These are phyloP conservation scores for Zalaria sp. DNA, from an alignment of 2,329 filamentous ascomycete species.

Conservation along the genomic window DNA sequence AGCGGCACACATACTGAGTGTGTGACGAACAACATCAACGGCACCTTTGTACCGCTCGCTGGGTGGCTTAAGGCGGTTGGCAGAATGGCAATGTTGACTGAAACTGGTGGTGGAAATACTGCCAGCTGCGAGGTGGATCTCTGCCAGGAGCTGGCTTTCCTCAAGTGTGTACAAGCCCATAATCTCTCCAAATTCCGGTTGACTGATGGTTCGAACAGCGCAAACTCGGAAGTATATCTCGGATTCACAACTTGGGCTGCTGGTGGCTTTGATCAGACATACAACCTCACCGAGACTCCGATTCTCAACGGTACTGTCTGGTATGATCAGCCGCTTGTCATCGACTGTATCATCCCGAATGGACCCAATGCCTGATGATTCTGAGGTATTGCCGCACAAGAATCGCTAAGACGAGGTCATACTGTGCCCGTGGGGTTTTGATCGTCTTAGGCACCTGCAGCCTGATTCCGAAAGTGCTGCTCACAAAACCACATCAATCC, in stretches of 20 bases:
- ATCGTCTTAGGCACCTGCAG: too few relatives aligned
- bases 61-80: slow-evolving; percentile 21
- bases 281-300: slow-evolving; percentile 14
- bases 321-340: slow-evolving; percentile 11
- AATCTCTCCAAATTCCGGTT: background rate
- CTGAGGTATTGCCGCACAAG: too few relatives aligned
- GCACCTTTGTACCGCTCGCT: slow-evolving; percentile 19
- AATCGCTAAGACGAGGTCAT: too few relatives aligned
- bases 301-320: background rate
- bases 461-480: too few relatives aligned
- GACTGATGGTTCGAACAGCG: slow-evolving; percentile 6
- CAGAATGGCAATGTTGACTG: slow-evolving; percentile 23
- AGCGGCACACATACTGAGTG: slow-evolving; percentile 22
- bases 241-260: slow-evolving; percentile 18
- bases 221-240: slow-evolving; percentile 15
- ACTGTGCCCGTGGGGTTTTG: too few relatives aligned
- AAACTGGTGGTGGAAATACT: slow-evolving; percentile 25
- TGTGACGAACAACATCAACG: slow-evolving; percentile 18
- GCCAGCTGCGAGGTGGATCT: slow-evolving; percentile 16
- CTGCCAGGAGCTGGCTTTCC: slow-evolving; percentile 18
- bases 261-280: slow-evolving; percentile 14
- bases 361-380: background rate
- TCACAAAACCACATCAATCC: too few relatives aligned
- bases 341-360: slow-evolving; percentile 9
- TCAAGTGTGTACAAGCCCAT: background rate